Evolutionary conservation across 257 asterid species (phyloP).

Genomic region (Cinchona pubescens): DNA sequence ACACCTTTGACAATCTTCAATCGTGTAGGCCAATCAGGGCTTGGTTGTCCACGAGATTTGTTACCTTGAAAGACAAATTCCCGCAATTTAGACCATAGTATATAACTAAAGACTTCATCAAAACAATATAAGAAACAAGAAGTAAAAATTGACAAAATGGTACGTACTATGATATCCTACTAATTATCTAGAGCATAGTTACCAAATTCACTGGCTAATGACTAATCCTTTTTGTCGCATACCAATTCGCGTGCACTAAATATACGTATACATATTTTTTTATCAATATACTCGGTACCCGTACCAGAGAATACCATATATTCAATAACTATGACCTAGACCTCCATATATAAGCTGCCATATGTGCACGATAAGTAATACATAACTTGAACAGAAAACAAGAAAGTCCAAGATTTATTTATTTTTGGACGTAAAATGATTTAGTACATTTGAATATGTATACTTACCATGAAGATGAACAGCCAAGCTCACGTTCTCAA

Average conservation of each 20-base stretch:
- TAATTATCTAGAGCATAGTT: neutral
- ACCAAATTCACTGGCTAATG: too few species aligned
- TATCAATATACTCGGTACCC: too few species aligned
- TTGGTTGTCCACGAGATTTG: constrained; percentile 34
- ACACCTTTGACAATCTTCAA: constrained; percentile 71
- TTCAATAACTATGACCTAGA: too few species aligned
- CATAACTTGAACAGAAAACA: neutral
- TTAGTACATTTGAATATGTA: neutral
- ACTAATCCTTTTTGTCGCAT: too few species aligned
- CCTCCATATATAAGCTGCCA: too few species aligned
- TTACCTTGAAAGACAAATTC: constrained; percentile 39
- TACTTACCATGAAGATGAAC: constrained; percentile 74
- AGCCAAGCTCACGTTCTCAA: constrained; percentile 63
- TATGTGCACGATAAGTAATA: neutral
- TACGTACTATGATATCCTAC: neutral
- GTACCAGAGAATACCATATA: too few species aligned
- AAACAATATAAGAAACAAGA: neutral
- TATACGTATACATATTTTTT: too few species aligned
- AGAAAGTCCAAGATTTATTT: too few species aligned
- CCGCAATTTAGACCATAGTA: neutral
- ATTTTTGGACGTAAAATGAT: too few species aligned
- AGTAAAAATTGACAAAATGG: neutral
- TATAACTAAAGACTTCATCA: neutral
- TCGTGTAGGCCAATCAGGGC: constrained; percentile 76
- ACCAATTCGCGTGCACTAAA: too few species aligned